These are phyloP conservation scores for Arabidopsis arenosa DNA, from an alignment of 345 rosid genomes.

Conservation along the genomic window DNA sequence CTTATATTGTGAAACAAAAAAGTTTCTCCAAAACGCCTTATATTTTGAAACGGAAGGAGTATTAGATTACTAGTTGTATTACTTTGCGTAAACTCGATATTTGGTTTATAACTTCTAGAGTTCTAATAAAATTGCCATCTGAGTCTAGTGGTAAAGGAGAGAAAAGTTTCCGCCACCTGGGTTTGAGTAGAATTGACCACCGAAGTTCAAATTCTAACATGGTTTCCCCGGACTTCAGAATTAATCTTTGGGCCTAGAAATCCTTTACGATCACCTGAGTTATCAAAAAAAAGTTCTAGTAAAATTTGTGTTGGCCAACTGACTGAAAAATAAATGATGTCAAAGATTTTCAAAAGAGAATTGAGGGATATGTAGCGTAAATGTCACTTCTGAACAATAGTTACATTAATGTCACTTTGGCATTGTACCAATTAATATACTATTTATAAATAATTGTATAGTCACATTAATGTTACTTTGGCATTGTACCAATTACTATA, in stretches of 20 bases:
- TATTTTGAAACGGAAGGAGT: no score
- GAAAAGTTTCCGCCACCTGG: no score
- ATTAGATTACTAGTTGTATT: background rate
- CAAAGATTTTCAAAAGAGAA: slow-evolving; percentile 15
- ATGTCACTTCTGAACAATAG: slow-evolving; percentile 38
- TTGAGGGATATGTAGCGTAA: slow-evolving; percentile 37
- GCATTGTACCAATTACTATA: slow-evolving; percentile 34
- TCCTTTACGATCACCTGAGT: no score
- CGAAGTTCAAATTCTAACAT: no score
- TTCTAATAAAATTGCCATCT: background rate
- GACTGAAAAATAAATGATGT: slow-evolving; percentile 33
- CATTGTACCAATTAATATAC: slow-evolving; percentile 35
- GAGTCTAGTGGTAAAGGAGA: no score
- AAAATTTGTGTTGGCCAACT: slow-evolving; percentile 7
- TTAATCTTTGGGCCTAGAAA: no score
- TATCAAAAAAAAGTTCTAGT: no score
- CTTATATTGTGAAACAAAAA: no score
- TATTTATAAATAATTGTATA: background rate
- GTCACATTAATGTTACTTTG: slow-evolving; percentile 41
- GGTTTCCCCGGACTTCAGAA: no score
- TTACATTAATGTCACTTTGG: slow-evolving; percentile 40
- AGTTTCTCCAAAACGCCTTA: no score
- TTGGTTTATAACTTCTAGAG: background rate
- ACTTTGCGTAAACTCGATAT: background rate
- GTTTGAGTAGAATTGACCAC: no score